A percentile compares a stretch with the other conserved stretches of the same genome.
Conservation (phyloP, 345 rosid genomes). For the Pistacia atlantica region DNA sequence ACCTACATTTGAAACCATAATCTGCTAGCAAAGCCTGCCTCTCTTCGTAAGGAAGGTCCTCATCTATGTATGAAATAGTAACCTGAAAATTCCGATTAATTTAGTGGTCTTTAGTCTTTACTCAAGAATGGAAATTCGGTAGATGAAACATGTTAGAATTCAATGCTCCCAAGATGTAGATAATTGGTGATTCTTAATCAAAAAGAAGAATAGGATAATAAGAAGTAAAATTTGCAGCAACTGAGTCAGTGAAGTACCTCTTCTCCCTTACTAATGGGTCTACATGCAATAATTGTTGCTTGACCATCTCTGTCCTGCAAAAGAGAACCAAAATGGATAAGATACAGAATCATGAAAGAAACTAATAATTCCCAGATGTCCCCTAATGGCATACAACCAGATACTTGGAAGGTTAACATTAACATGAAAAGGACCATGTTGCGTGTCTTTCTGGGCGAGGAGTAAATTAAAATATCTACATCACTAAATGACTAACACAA, state of each 20-base stretch:
- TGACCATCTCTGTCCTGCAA: conserved; percentile 87
- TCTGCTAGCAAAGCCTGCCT: conserved; percentile 72
- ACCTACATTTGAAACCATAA: conserved; percentile 81
- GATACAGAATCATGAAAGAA: not conserved
- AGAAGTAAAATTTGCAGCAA: not conserved
- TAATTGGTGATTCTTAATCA: not conserved
- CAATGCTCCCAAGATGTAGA: too few species aligned
- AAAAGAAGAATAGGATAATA: not conserved
- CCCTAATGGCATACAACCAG: not conserved
- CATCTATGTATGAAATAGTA: conserved; percentile 83
- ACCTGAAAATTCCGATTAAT: conserved; percentile 41
- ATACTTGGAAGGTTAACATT: too few species aligned
- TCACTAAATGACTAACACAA: not conserved
- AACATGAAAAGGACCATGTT: not conserved
- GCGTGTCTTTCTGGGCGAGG: not conserved
- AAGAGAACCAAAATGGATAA: not conserved
- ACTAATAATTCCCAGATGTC: not conserved
- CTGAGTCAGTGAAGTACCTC: conserved; percentile 49
- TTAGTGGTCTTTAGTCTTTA: not conserved
- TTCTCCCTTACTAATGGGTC: conserved; percentile 64
- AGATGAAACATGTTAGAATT: too few species aligned
- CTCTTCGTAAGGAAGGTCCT: conserved; percentile 68
- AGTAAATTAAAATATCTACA: not conserved
- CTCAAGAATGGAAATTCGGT: not conserved
- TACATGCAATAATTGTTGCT: conserved; percentile 68